Evolutionary conservation across 441 rosid species (phyloP).

Genomic region (Erodium trifolium): DNA sequence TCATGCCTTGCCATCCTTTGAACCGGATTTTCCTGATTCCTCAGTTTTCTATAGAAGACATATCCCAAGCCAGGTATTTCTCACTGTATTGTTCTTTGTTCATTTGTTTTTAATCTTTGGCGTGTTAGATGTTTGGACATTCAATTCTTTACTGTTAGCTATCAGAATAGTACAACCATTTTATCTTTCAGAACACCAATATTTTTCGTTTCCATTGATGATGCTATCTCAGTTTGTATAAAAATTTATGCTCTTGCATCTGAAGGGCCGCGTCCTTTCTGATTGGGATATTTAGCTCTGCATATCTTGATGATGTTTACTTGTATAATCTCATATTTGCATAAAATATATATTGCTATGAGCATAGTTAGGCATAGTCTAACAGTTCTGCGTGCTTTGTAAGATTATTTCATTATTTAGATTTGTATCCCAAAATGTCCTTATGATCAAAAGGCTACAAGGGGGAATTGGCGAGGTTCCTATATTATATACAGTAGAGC

Average conservation of each 20-base stretch:
- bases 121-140: slow-evolving; percentile 74
- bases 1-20: slow-evolving; percentile 50
- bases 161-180: not conserved
- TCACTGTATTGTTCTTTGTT: slow-evolving; percentile 34
- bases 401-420: too few relatives aligned
- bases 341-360: too few relatives aligned
- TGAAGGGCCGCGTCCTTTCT: not conserved
- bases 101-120: not conserved
- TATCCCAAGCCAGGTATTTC: slow-evolving; percentile 72
- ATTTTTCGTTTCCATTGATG: not conserved
- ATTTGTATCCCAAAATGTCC: too few relatives aligned
- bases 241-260: not conserved
- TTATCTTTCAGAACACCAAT: not conserved
- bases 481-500: too few relatives aligned
- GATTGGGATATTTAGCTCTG: not conserved
- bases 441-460: too few relatives aligned
- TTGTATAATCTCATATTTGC: too few relatives aligned
- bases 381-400: not conserved
- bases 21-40: slow-evolving; percentile 42
- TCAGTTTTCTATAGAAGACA: slow-evolving; percentile 64
- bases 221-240: not conserved
- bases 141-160: slow-evolving; percentile 31
- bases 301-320: not conserved
- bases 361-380: not conserved
- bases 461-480: too few relatives aligned